Base-by-base conservation (phyloP, 306 rosid species). In the Prunus fruticosa region DNA sequence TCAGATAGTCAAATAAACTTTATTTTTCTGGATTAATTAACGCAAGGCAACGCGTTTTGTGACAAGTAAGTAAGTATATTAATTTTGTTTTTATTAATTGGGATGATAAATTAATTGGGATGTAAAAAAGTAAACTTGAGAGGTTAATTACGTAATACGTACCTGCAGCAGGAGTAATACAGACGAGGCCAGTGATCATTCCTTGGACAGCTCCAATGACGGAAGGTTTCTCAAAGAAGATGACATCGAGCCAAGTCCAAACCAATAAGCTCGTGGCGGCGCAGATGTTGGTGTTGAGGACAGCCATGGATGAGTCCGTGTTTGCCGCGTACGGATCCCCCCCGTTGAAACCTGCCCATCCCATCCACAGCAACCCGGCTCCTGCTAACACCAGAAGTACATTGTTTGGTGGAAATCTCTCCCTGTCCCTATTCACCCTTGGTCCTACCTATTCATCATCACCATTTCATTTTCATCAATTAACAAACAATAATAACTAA, bases 291-390 rank as follows among this genome's bases (percentile, higher is more conserved):
- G 95, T 90, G 89, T 90, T 90, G 0, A 90, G 83, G 54, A 90
- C 92, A 10, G 95, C 95, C 81, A 90, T 84, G 9, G 95, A 90
- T 0, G 96, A 86, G 85, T 86, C 90, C 0, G 30, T 84, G 84
- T 90, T 90, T 22, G 96, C 96, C 0, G 96, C 16, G 69, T 90
- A 90, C 0, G 96, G 96, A 76, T 86, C 92, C 71, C 96, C 96
- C n/a, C 96, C 96, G 51, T 90, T 90, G 87, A 90, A 90, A 14
- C 96, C 96, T 0, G 96, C 92, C 96, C 96, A 90, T 65, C 96
- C 96, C 75, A 90, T 10, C 96, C 96, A 88, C 8, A 90, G 82
- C 5, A 90, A 60, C 51, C 96, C 96, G 1, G 92, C 91, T 47
- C 96, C 96, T 0, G 89, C 88, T 82, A 90, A 66, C 58, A 82